Base-by-base conservation (phyloP, 139 green algal species). In the Diplosphaera chodatii region DNA sequence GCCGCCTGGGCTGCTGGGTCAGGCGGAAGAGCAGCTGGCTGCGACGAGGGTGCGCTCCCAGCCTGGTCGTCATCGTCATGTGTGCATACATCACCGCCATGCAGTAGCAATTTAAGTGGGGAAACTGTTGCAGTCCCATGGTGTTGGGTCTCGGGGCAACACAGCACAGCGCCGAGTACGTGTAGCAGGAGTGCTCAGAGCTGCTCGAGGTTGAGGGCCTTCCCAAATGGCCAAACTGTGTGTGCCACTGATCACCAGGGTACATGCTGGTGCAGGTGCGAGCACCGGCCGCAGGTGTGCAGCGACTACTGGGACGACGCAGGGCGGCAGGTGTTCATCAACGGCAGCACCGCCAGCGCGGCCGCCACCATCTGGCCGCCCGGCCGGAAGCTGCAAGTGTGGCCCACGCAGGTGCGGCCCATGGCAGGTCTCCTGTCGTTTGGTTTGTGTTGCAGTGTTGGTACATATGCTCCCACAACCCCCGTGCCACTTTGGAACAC, bases 281-380 rank as follows among this genome's bases (percentile, higher is more conserved):
- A 76, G 74, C 62, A 76, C 69, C 63, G 34, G 31, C 74, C 74
- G 22, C 29, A 32, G 23, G 64, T 73, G 64, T 80, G 74, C 69
- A 29, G 37, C 20, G 63, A 76, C 20, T 48, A 34, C 28, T 33
- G 29, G 29, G 33, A 63, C 34, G 33, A 10, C 3, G 28, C 27
- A 15, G 28, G 25, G 27, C 22, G 15, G 28, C 25, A 29, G 67
- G 28, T 40, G 41, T 21, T 40, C 16, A 31, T 29, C 33, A 31
- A 21, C 37, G 55, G 3, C 28, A 29, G 31, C 40, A 31, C 27
- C 27, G 34, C 28, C 34, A 63, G 8, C 32, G 22, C 28, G 28
- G 31, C 15, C 1, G n/a, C 0, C 28, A 41, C 3, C 28, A 21
- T 32, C 20, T 48, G 20, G 41, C 29, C 33, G 48, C 56, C 56